phyloP scores from a whole-genome alignment of 768 basidiomycete species.

The Clitopilus hobsonii region DNA sequence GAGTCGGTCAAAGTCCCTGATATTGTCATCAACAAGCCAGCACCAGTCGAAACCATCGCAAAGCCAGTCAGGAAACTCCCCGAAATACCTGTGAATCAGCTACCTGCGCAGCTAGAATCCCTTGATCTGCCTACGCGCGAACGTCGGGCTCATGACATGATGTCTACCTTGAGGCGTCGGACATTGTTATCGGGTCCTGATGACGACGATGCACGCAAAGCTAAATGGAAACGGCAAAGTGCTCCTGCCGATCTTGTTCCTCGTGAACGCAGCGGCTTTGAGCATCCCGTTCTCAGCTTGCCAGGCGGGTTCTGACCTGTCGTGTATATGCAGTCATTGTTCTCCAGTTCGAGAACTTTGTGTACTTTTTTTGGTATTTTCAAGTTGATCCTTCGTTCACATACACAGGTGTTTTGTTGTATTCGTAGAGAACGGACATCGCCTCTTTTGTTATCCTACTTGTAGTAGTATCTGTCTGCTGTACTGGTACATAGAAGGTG shows the following conservation, averaged over 20 bases:
- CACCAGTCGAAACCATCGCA: neutral
- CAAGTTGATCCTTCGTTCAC: neutral
- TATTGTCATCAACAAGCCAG: neutral
- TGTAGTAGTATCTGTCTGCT: neutral
- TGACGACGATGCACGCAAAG: constrained; percentile 21
- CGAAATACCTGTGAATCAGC: neutral
- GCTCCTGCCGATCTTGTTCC: constrained; percentile 59
- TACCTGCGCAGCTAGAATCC: neutral
- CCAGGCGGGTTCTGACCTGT: constrained; percentile 53
- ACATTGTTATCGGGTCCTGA: constrained; percentile 35
- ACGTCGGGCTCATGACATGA: constrained; percentile 59
- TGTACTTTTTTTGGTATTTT: neutral
- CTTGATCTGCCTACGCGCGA: constrained; percentile 28
- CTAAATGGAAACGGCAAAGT: constrained; percentile 49
- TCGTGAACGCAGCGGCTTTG: constrained; percentile 48
- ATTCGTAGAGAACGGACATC: neutral
- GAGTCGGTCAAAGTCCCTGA: neutral
- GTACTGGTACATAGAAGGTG: constrained; percentile 10
- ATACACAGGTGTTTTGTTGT: constrained; percentile 1
- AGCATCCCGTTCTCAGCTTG: constrained; percentile 52
- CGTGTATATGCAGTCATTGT: neutral
- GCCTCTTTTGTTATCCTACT: neutral
- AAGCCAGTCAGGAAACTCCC: neutral
- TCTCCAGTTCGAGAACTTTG: neutral
- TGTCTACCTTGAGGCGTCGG: constrained; percentile 57